Evolutionary conservation across 2,329 filamentous ascomycete species (phyloP).

Genomic region (Penicillium nordicum): DNA sequence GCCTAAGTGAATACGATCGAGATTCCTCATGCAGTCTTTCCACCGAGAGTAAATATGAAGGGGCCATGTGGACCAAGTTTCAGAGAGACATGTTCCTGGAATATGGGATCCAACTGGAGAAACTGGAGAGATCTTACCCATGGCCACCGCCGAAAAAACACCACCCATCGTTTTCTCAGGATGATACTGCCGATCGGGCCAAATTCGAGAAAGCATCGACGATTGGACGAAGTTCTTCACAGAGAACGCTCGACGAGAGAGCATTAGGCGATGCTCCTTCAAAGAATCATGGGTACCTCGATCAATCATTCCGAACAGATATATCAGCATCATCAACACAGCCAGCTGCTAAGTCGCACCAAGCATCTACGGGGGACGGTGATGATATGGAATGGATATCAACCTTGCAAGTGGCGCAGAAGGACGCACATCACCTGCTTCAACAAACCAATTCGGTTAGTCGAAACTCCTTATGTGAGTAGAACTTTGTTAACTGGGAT

Average conservation of each 20-base stretch:
- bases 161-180: neutral
- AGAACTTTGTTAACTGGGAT: neutral
- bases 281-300: neutral
- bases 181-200: neutral
- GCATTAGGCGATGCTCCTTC: neutral
- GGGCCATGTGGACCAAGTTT: slow-evolving; percentile 17
- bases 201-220: neutral
- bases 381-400: slow-evolving; percentile 19
- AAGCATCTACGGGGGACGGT: neutral
- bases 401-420: slow-evolving; percentile 18
- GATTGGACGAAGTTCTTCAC: neutral
- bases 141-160: neutral
- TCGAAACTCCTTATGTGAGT: neutral
- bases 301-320: neutral
- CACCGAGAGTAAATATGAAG: neutral
- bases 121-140: neutral
- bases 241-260: slow-evolving; percentile 3
- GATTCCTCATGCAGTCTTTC: slow-evolving; percentile 4
- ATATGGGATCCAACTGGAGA: slow-evolving; percentile 17
- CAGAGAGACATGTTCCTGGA: slow-evolving; percentile 22
- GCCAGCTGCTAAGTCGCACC: neutral
- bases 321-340: neutral
- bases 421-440: slow-evolving; percentile 24
- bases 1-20: slow-evolving; percentile 9
- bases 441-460: slow-evolving; percentile 31